phyloP scores from a whole-genome alignment of 116 monocot genomes.

The Dioscorea cayenensis region DNA sequence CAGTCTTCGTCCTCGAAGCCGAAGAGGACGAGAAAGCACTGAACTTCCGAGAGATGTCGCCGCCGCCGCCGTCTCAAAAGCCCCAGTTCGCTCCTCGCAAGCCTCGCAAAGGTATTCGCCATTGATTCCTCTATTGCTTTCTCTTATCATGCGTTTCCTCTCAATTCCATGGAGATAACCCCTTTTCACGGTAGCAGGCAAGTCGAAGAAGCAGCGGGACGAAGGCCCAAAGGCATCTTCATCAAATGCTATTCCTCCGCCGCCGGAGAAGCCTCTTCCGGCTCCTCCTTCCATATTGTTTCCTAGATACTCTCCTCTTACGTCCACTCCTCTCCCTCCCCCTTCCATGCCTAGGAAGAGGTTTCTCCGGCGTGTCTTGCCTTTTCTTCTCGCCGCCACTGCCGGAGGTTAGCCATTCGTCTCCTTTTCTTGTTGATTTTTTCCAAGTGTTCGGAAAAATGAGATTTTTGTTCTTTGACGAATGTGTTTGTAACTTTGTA shows the following conservation, averaged over 20 bases:
- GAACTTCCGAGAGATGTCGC: neutral
- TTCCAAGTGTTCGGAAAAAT: neutral
- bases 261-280: neutral
- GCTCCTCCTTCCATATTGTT: neutral
- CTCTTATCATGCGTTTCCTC: neutral
- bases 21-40: neutral
- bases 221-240: neutral
- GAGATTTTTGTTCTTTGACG: neutral
- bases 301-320: neutral
- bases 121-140: neutral
- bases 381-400: neutral
- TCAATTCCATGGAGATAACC: neutral
- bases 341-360: constrained; percentile 11
- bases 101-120: neutral
- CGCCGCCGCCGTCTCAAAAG: neutral
- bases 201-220: neutral
- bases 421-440: neutral
- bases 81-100: neutral
- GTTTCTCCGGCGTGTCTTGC: constrained; percentile 1
- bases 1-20: neutral
- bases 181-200: neutral
- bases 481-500: neutral
- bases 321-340: constrained; percentile 5
- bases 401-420: constrained; percentile 1
- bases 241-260: neutral